phyloP scores from a whole-genome alignment of 1,284 basidiomycete genomes.

The Mycena citricolor region DNA sequence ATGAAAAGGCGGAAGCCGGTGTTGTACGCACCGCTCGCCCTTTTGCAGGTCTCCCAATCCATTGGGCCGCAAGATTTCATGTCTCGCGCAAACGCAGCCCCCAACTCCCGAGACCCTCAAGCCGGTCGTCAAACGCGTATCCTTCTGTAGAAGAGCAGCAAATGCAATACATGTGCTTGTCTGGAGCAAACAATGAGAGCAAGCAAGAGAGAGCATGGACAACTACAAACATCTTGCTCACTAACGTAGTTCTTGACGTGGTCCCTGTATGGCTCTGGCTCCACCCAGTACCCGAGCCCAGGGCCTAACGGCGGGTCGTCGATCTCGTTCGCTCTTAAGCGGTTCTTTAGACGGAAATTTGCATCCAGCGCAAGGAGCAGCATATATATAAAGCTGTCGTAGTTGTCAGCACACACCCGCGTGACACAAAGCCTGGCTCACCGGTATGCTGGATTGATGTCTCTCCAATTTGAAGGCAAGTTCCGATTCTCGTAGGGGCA shows the following conservation, averaged over 20 bases:
- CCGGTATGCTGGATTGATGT: conserved; percentile 1
- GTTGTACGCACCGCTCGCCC: conserved; percentile 15
- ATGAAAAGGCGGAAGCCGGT: neutral
- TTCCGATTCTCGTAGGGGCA: neutral
- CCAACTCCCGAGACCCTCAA: conserved; percentile 15
- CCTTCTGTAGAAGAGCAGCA: conserved; percentile 9
- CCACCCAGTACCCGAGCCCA: conserved; percentile 21
- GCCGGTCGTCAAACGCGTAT: conserved; percentile 12
- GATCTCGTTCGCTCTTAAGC: conserved; percentile 9
- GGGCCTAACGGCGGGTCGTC: conserved; percentile 12
- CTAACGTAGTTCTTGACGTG: conserved; percentile 5
- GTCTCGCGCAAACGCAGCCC: conserved; percentile 10
- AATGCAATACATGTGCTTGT: conserved; percentile 17
- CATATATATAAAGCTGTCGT: conserved; percentile 19
- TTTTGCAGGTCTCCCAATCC: conserved; percentile 22
- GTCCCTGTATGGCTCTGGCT: conserved; percentile 6
- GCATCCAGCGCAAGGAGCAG: conserved; percentile 20
- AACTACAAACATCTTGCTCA: conserved; percentile 14
- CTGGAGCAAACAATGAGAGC: neutral
- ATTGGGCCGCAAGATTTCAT: conserved; percentile 10
- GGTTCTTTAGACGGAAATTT: conserved; percentile 22
- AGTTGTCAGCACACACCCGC: too few relatives aligned
- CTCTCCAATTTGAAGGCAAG: conserved; percentile 1
- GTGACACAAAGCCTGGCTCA: too few relatives aligned
- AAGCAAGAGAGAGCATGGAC: neutral